Evolutionary conservation across 805 yeast genomes (phyloP), one percentile per base, ranked within the genome.

Genomic region (Pichia membranifaciens): DNA sequence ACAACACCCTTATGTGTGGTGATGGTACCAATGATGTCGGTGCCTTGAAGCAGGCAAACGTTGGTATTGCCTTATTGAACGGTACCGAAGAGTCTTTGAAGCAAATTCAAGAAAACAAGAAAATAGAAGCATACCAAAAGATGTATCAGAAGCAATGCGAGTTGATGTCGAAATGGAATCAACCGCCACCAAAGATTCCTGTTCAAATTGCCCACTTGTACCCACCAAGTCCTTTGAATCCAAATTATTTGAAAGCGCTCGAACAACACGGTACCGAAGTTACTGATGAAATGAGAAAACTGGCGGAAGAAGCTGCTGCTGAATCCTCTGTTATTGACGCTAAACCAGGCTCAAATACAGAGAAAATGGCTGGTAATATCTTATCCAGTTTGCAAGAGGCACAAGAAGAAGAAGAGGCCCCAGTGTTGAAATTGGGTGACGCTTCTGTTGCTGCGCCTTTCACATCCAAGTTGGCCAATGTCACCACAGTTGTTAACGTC

Each of bases 11-110:
- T 58, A 93, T 93, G 99, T 93, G 99, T 70, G 99, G 99, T 74
- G 99, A 93, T 70, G 99, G 99, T 69, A 93, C 99, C n/a, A 93
- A 93, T 64, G 99, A 93, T 73, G 99, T 93, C 43, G 99, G 99
- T 68, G 99, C 99, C 46, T 78, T 93, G 69, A 93, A 93, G 67
- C 98, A 93, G 72, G 98, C 99, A 2, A 96, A 93, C 62, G 84
- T 93, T 61, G 99, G 99, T 73, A 87, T 93, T 64, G 99, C 99
- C n/a, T 73, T 93, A 57, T 76, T 93, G 65, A 93, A 93, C 61
- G 99, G 98, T 69, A 90, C 99, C 48, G 96, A 87, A 62, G 96
- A 87, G 45, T 85, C 96, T 41, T 74, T 93, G 80, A 85, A 85
- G 69, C 87, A 89, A 68, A 78, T 90, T 50, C 87, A 84, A 45